Base-by-base conservation (phyloP, 768 basidiomycete species). In the Psilocybe sp. region DNA sequence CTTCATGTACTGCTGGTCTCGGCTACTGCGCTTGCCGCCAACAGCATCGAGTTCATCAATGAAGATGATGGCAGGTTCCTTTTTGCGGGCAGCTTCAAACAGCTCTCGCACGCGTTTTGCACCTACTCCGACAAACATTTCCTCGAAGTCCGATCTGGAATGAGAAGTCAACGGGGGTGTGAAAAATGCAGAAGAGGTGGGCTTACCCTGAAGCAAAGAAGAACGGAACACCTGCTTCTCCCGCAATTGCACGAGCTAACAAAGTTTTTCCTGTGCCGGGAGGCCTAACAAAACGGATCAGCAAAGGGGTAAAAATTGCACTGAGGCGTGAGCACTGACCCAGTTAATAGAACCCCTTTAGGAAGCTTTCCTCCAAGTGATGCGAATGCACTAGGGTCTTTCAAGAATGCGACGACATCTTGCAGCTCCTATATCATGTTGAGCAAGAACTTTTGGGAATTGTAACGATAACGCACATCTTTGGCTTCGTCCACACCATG, bases 401-500 rank as follows among this genome's bases (percentile, higher is more conserved):
- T 95, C 51, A 99, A 71, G 74, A 98, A 99, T 57, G 89, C 89
- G 41, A 98, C 94, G 36, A 98, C 84, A 63, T 98, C 96, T 76
- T 89, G 83, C 31, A 98, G 77, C 76, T 95, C 94, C 88, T 93
- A 58, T 33, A 28, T 28, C 23, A 16, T 44, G 35, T 34, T 20
- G 5, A 44, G 43, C 42, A 33, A 35, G 32, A 46, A n/a, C 36
- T 8, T 37, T 7, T 45, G 33, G 34, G 9, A 9, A 40, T 18
- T 19, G 9, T 20, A 16, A 14, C 39, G 3, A 47, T 33, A 14
- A 41, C 34, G 18, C 28, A 87, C 94, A 63, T 88, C 83, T 69
- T 98, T 98, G 33, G 90, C 97, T 69, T 99, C 97, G 58, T 98
- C 97, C 20, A 96, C 89, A 28, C 97, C 97, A 56, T 98, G 95